Conservation (phyloP, 179 eudicot genomes). For the Patellifolia procumbens region DNA sequence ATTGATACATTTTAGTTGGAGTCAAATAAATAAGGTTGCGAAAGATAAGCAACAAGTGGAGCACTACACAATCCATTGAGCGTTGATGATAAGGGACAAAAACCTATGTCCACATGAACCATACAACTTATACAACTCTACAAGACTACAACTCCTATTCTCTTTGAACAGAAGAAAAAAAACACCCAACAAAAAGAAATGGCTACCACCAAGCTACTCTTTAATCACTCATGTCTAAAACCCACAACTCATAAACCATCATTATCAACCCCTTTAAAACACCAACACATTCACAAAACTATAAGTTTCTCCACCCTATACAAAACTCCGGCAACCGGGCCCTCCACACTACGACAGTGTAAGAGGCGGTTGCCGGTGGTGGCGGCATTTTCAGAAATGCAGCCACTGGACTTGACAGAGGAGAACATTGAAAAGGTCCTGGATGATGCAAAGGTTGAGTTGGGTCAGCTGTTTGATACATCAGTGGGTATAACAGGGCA, state of each 20-base stretch:
- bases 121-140: constrained; percentile 1
- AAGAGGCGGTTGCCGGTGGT: constrained; percentile 18
- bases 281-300: not conserved
- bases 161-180: not conserved
- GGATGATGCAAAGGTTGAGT: constrained; percentile 59
- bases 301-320: not conserved
- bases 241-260: constrained; percentile 9
- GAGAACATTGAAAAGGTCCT: constrained; percentile 65
- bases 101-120: not conserved
- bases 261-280: not conserved
- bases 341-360: not conserved
- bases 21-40: not conserved
- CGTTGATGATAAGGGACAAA: constrained; percentile 24
- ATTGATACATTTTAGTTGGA: too few species aligned
- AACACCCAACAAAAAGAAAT: constrained; percentile 8
- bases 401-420: constrained; percentile 78
- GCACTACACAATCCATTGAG: not conserved
- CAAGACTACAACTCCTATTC: too few species aligned
- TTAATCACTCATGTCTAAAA: constrained; percentile 15
- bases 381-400: constrained; percentile 46
- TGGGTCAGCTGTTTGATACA: constrained; percentile 73
- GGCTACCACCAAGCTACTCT: constrained; percentile 26
- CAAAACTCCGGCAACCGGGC: not conserved
- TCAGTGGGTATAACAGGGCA: constrained; percentile 77
- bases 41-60: constrained; percentile 16